Base-by-base conservation (phyloP, 495 filamentous ascomycete genomes). In the Terfezia boudieri region DNA sequence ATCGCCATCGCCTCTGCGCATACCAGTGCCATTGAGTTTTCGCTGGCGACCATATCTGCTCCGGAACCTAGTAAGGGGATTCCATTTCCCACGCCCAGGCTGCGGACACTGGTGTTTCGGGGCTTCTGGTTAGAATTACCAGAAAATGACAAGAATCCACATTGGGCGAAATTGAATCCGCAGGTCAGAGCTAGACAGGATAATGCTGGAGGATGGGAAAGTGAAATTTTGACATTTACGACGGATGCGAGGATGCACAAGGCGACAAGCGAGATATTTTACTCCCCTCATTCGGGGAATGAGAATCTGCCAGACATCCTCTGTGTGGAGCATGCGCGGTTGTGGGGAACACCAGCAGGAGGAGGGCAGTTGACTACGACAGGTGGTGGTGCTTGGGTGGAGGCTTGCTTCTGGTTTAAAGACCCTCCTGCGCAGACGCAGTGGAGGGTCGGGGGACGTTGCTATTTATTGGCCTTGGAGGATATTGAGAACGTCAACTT, bases 161-260 rank as follows among this genome's bases (percentile, higher is more conserved):
- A 64, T 59, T 76, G 67, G 8, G 69, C 58, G 61, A 69, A 57
- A 9, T 46, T 46, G 43, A 95, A 96, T 65, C 78, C 94, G 73
- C 63, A 79, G 83, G 51, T 83, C 76, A 53, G 86, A 96, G 59
- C 67, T 46, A 32, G 26, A 32, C 26, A 32, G 26, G 0, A 32
- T 5, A 7, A 32, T 32, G 26, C 26, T 4, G 26, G 26, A 32
- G 26, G 26, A 32, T 32, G 26, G 26, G 26, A 32, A 32, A 32
- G 26, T 32, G 26, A 32, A 32, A 32, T 85, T 56, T 71, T 80
- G 4, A 78, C 82, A 1, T 81, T 96, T 57, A 95, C 89, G 0
- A 93, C 88, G 0, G 90, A 98, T 65, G 73, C 75, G 9, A 74
- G 90, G 10, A 93, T 86, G 84, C 73, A 79, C 36, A 98, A 98